phyloP scores from a whole-genome alignment of 345 rosid species.

The Aethionema arabicum region DNA sequence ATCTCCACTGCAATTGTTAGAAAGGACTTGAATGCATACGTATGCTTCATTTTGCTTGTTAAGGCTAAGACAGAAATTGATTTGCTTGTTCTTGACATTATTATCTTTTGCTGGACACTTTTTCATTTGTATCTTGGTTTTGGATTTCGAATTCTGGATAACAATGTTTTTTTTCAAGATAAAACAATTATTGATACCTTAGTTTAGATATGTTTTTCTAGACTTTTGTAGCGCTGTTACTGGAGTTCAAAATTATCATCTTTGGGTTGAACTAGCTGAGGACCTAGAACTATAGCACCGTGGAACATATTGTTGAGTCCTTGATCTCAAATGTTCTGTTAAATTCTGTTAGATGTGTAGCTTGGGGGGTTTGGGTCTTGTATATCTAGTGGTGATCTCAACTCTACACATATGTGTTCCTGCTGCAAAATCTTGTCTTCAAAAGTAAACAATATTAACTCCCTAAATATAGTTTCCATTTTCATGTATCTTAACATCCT shows the following conservation, averaged over 20 bases:
- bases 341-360: background rate
- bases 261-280: background rate
- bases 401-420: background rate
- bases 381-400: background rate
- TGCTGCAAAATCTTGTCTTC: background rate
- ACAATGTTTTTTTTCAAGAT: background rate
- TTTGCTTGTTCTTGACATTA: background rate
- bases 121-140: background rate
- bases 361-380: background rate
- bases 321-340: background rate
- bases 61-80: background rate
- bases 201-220: background rate
- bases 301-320: background rate
- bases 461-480: background rate
- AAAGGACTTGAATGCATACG: background rate
- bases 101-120: background rate
- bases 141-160: no score
- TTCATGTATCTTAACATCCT: slow-evolving; percentile 17
- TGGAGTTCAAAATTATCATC: background rate
- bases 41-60: slow-evolving; percentile 1
- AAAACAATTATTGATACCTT: background rate
- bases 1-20: background rate
- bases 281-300: background rate
- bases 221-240: background rate
- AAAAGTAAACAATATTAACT: background rate